phyloP scores from a whole-genome alignment of 148 eudicot genomes.

The Heliosperma pusillum region DNA sequence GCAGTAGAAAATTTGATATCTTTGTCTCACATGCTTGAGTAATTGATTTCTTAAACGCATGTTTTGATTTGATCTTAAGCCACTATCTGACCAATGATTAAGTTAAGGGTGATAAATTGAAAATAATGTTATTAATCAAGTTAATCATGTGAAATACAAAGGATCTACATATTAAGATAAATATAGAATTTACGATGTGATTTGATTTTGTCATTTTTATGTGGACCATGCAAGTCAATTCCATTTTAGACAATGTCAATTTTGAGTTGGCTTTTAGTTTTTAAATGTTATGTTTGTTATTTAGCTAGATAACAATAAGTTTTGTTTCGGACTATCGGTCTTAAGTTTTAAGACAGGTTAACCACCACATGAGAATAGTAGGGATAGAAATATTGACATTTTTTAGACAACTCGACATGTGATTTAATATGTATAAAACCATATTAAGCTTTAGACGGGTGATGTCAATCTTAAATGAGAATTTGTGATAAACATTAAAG shows the following conservation, averaged over 20 bases:
- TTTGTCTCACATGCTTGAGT: conserved; percentile 32
- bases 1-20: conserved; percentile 10
- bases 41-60: conserved; percentile 28
- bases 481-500: too few relatives aligned
- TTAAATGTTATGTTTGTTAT: conserved; percentile 10
- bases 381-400: too few relatives aligned
- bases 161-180: conserved; percentile 1
- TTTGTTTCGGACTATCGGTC: too few relatives aligned
- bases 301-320: conserved; percentile 5
- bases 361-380: too few relatives aligned
- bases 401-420: too few relatives aligned
- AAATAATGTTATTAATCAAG: not conserved
- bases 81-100: conserved; percentile 6
- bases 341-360: too few relatives aligned
- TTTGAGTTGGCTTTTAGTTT: not conserved
- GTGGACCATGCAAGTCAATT: conserved; percentile 14
- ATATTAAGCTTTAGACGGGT: too few relatives aligned
- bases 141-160: not conserved
- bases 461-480: too few relatives aligned
- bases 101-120: not conserved
- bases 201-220: not conserved
- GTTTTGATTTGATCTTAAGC: conserved; percentile 20
- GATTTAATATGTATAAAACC: too few relatives aligned
- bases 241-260: conserved; percentile 9
- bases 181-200: not conserved